These are phyloP conservation scores for Aschersonia sp. DNA, from an alignment of 2,329 filamentous ascomycete genomes.

Conservation along the genomic window DNA sequence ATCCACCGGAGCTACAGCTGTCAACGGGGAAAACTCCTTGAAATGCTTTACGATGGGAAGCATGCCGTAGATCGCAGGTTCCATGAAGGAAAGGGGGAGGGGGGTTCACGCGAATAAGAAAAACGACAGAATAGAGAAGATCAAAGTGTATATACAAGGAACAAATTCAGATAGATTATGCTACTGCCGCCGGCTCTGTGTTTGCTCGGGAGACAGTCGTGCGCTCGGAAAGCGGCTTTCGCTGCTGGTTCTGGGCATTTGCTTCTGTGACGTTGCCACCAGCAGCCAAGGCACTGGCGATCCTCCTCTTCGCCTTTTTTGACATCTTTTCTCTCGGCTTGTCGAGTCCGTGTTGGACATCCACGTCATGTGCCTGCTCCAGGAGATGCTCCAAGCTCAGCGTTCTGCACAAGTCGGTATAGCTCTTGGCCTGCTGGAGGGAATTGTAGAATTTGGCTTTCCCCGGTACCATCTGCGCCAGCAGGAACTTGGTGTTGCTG, in stretches of 20 bases:
- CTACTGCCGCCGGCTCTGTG: slow-evolving; percentile 11
- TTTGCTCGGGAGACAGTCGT: slow-evolving; percentile 9
- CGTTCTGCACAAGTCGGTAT: slow-evolving; percentile 50
- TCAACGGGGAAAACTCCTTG: too few species aligned
- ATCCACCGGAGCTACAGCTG: too few species aligned
- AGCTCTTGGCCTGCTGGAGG: slow-evolving; percentile 54
- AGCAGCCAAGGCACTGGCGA: slow-evolving; percentile 30
- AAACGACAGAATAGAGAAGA: too few species aligned
- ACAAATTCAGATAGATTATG: slow-evolving; percentile 6
- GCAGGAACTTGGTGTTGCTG: slow-evolving; percentile 84
- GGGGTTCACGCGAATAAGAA: too few species aligned
- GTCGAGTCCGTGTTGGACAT: slow-evolving; percentile 46
- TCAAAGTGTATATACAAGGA: not conserved
- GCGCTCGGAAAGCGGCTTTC: slow-evolving; percentile 21
- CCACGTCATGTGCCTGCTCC: slow-evolving; percentile 48
- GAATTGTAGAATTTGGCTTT: slow-evolving; percentile 49
- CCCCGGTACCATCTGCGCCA: slow-evolving; percentile 74
- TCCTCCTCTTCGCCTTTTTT: slow-evolving; percentile 15
- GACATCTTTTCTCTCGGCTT: slow-evolving; percentile 23
- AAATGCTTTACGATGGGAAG: too few species aligned
- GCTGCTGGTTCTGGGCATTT: slow-evolving; percentile 17
- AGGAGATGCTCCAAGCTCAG: slow-evolving; percentile 51
- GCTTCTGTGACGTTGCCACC: slow-evolving; percentile 29
- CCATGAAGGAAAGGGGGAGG: too few species aligned
- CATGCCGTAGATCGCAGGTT: too few species aligned